These are phyloP conservation scores for Nicotiana knightiana DNA, from an alignment of 257 asterid species.

Conservation along the genomic window DNA sequence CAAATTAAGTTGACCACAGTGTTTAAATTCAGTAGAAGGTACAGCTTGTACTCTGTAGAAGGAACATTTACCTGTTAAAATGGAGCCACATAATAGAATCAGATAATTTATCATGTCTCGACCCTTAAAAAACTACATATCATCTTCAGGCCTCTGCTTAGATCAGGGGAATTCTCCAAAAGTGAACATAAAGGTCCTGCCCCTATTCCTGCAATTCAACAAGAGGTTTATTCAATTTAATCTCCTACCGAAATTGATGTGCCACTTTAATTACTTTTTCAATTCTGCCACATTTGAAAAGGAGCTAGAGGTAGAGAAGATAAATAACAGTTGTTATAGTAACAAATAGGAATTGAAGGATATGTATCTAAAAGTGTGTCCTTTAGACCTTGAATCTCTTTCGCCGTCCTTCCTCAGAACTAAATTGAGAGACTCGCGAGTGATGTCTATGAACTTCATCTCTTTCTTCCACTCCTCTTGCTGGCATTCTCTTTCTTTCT, in stretches of 20 bases:
- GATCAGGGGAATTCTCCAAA: neutral
- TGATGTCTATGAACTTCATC: conserved; percentile 40
- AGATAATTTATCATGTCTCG: neutral
- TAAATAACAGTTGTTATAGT: neutral
- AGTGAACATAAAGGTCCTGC: neutral
- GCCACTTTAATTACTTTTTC: neutral
- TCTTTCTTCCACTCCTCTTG: conserved; percentile 33
- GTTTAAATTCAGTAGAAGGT: neutral
- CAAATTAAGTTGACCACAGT: neutral
- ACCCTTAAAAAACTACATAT: neutral
- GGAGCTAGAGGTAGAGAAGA: neutral
- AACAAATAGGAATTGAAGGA: neutral
- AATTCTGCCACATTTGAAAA: neutral
- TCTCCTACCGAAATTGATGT: neutral
- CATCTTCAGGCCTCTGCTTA: neutral
- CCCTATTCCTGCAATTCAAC: conserved; percentile 8
- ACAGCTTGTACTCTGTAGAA: neutral
- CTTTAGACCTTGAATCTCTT: conserved; percentile 67
- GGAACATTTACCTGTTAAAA: neutral
- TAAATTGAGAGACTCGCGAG: conserved; percentile 35
- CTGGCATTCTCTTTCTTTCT: conserved; percentile 50
- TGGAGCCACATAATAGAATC: neutral
- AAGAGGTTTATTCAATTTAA: neutral
- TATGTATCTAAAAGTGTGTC: neutral
- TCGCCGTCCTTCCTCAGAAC: conserved; percentile 56